phyloP scores from a whole-genome alignment of 2,329 filamentous ascomycete genomes.

The Periconia sp. region DNA sequence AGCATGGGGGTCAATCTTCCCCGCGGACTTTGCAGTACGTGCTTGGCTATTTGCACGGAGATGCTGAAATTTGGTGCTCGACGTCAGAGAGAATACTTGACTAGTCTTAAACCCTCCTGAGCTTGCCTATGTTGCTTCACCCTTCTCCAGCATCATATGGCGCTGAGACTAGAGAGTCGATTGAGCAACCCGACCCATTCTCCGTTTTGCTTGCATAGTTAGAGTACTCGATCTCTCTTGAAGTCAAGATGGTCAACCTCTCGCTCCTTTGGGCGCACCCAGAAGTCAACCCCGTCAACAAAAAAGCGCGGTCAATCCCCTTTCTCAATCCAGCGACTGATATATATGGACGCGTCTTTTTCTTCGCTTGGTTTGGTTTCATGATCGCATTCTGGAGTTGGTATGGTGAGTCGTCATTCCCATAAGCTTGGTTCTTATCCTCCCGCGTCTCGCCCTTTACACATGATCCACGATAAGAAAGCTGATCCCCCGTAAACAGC shows the following conservation, averaged over 20 bases:
- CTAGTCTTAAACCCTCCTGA: no score
- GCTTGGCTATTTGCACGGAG: constrained; percentile 16
- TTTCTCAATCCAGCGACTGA: constrained; percentile 75
- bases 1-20: constrained; percentile 11
- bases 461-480: neutral
- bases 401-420: constrained; percentile 49
- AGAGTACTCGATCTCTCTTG: no score
- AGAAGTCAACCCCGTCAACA: constrained; percentile 79
- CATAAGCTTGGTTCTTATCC: constrained; percentile 12
- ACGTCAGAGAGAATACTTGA: no score
- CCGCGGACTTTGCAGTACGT: constrained; percentile 19
- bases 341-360: constrained; percentile 82
- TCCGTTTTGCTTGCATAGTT: neutral
- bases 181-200: no score
- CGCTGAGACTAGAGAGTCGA: neutral
- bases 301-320: constrained; percentile 79
- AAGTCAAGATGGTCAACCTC: constrained; percentile 20
- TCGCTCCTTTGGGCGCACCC: constrained; percentile 55
- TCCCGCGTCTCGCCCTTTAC: neutral
- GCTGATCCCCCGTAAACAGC: no score
- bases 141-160: neutral
- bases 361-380: constrained; percentile 86
- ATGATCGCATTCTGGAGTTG: constrained; percentile 86
- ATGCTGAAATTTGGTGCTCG: constrained; percentile 3
- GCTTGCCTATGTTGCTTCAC: no score